These are phyloP conservation scores for Trichosporon ovoides DNA, from an alignment of 1,284 basidiomycete genomes.

Conservation along the genomic window DNA sequence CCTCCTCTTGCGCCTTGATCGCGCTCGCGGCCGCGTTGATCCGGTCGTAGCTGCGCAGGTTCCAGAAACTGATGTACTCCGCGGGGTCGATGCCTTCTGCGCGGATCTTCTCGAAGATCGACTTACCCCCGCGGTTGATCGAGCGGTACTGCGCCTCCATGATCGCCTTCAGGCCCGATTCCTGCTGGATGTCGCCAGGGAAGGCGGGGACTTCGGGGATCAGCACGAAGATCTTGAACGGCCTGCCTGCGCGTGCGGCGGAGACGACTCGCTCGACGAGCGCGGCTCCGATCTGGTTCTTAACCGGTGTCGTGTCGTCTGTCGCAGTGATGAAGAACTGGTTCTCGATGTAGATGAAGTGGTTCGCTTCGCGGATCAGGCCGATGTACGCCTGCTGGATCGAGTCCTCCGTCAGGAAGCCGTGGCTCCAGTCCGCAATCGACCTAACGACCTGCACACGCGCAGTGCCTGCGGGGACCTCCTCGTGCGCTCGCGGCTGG, in stretches of 20 bases:
- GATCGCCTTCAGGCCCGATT: conserved; percentile 60
- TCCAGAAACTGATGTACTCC: conserved; percentile 66
- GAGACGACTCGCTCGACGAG: conserved; percentile 73
- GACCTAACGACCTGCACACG: conserved; percentile 58
- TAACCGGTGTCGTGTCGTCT: conserved; percentile 57
- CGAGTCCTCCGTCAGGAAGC: conserved; percentile 74
- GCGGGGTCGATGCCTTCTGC: conserved; percentile 73
- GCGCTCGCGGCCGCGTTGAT: conserved; percentile 68
- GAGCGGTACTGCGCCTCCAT: conserved; percentile 56
- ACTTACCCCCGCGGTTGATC: conserved; percentile 78
- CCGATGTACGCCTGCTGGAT: conserved; percentile 74
- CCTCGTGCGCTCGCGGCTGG: conserved; percentile 36
- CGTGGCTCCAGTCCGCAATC: conserved; percentile 86
- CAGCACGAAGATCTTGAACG: conserved; percentile 72
- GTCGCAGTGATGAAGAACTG: conserved; percentile 87
- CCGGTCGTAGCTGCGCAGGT: conserved; percentile 81
- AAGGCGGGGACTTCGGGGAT: conserved; percentile 60
- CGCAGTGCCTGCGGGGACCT: conserved; percentile 38
- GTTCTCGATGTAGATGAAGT: conserved; percentile 91
- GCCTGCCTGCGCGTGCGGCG: conserved; percentile 64
- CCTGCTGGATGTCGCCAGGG: conserved; percentile 69
- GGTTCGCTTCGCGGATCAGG: conserved; percentile 73
- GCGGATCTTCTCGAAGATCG: conserved; percentile 76
- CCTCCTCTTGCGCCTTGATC: conserved; percentile 65
- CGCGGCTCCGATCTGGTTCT: conserved; percentile 73